Evolutionary conservation across 768 basidiomycete genomes (phyloP).

Genomic region (Mycena pura): DNA sequence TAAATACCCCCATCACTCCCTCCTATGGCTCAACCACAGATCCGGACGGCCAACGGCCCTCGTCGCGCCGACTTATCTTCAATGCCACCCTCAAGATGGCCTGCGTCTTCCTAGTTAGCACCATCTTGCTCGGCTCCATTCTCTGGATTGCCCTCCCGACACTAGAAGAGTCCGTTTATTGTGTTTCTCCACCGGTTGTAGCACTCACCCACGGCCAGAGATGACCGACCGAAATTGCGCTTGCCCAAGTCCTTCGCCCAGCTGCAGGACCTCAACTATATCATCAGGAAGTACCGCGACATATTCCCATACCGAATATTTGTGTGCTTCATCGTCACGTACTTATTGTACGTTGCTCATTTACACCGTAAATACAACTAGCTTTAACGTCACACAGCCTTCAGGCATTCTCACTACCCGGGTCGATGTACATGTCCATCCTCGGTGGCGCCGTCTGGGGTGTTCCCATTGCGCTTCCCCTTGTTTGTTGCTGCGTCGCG

Average conservation of each 20-base stretch:
- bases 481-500: constrained; percentile 93
- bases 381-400: constrained; percentile 55
- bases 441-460: constrained; percentile 97
- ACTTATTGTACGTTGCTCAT: constrained; percentile 79
- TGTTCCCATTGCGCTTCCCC: constrained; percentile 80
- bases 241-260: constrained; percentile 90
- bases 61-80: constrained; percentile 68
- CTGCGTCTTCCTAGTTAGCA: constrained; percentile 73
- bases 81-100: constrained; percentile 87
- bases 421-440: constrained; percentile 98
- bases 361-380: background rate
- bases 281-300: constrained; percentile 91
- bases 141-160: constrained; percentile 85
- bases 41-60: constrained; percentile 32
- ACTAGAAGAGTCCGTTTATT: constrained; percentile 69
- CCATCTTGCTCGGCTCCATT: constrained; percentile 71
- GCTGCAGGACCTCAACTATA: constrained; percentile 82
- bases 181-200: background rate
- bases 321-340: constrained; percentile 86
- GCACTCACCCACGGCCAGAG: constrained; percentile 48
- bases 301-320: constrained; percentile 88
- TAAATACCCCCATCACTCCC: constrained; percentile 51
- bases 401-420: constrained; percentile 95
- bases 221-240: constrained; percentile 76
- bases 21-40: constrained; percentile 56